A percentile compares a stretch with the other conserved stretches of the same genome.
These are phyloP conservation scores for Kodamaea restingae DNA, from an alignment of 805 yeast species.

Conservation along the genomic window DNA sequence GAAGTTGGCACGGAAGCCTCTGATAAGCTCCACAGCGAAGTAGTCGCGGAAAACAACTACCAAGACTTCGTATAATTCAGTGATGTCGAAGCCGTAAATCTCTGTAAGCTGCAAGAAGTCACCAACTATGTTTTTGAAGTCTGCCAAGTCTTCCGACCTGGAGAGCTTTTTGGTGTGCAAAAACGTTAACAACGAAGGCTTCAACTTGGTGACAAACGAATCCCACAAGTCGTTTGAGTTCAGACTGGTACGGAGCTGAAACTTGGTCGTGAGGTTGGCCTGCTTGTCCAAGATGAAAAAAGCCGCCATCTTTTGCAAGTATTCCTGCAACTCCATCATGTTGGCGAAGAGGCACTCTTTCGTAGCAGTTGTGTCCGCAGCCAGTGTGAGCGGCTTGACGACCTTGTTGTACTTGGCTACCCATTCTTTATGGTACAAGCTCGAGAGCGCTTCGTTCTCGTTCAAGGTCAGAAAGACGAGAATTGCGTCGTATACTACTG, in stretches of 20 bases:
- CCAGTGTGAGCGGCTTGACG: conserved; percentile 55
- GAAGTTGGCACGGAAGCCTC: conserved; percentile 59
- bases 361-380: conserved; percentile 18
- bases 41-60: conserved; percentile 52
- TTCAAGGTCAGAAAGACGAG: conserved; percentile 75
- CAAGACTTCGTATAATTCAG: conserved; percentile 59
- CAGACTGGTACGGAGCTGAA: conserved; percentile 56
- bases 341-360: conserved; percentile 19
- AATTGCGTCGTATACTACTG: conserved; percentile 78
- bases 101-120: conserved; percentile 73
- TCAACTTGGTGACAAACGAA: conserved; percentile 53
- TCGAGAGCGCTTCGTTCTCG: conserved; percentile 55
- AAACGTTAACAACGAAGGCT: conserved; percentile 53
- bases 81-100: conserved; percentile 58
- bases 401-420: conserved; percentile 64
- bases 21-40: conserved; percentile 53
- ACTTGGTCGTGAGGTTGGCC: conserved; percentile 59
- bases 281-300: conserved; percentile 74
- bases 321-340: conserved; percentile 44
- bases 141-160: conserved; percentile 37
- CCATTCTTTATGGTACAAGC: conserved; percentile 68
- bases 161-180: conserved; percentile 37
- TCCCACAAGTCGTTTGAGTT: conserved; percentile 76
- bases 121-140: conserved; percentile 63
- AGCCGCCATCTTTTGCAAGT: conserved; percentile 63